A percentile compares a stretch with the other conserved stretches of the same genome.
These are phyloP conservation scores for Lasiodiplodia hormozganensis DNA, from an alignment of 2,329 filamentous ascomycete species.

Conservation along the genomic window DNA sequence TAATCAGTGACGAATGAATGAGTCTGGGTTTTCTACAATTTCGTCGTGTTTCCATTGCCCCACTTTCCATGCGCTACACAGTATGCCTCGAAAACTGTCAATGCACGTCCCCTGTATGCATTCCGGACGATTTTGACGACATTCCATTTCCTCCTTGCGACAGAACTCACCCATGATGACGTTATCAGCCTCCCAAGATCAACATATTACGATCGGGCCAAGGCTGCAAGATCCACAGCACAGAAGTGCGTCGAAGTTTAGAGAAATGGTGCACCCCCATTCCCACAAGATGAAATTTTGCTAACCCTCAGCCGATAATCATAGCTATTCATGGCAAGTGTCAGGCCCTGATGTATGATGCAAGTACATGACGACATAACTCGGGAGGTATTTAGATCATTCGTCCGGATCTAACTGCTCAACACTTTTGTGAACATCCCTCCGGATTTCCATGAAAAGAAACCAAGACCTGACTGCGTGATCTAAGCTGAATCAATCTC, in stretches of 20 bases:
- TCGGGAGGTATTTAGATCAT: not conserved
- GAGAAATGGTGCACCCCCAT: not conserved
- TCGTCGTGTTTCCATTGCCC: not conserved
- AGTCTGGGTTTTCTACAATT: not conserved
- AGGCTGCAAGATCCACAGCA: not conserved
- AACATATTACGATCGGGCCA: not conserved
- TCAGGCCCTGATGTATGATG: not conserved
- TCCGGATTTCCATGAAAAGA: not conserved
- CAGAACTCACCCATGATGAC: not conserved
- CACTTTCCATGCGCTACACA: not conserved
- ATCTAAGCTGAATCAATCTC: not conserved
- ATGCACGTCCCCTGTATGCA: not conserved
- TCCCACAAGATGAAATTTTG: not conserved
- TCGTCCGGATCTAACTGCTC: not conserved
- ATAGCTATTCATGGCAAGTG: not conserved
- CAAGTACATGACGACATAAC: not conserved
- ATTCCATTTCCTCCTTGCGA: not conserved
- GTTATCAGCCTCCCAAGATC: not conserved
- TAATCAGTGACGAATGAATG: conserved; percentile 27
- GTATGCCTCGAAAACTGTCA: not conserved
- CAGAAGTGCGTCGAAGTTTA: not conserved
- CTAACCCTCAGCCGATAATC: not conserved
- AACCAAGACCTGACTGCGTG: not conserved
- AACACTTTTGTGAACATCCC: not conserved
- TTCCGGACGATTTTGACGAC: not conserved